Evolutionary conservation across 2,329 filamentous ascomycete genomes (phyloP), one percentile per base, ranked within the genome.

Genomic region (Pseudogymnoascus sp.): DNA sequence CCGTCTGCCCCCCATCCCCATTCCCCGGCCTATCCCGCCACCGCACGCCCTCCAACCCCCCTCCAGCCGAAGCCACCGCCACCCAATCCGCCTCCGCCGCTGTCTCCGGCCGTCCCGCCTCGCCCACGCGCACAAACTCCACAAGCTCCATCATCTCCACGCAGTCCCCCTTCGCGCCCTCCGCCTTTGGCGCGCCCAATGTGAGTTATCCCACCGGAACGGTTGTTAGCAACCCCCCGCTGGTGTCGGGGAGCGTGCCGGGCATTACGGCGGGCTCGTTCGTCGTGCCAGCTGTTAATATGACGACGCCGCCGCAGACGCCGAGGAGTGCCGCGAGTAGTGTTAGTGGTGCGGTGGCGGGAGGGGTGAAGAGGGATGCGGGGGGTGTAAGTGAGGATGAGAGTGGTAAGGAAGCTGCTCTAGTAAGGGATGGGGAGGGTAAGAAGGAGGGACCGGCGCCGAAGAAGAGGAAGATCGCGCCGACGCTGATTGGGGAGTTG

Each of bases 281-380:
- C 23, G 76, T 76, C 3, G 78, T 84, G 2, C 79, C 80, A 0
- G 81, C 82, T 0, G 77, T 96, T 46, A 90, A 92, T 0, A 85
- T 96, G 70, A 91, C 90, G 38, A 97, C 93, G 6, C 93, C 95
- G 2, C 95, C 93, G 0, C 89, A 96, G 74, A 97, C 93, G 2
- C 93, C 93, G 5, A 82, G 85, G 60, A 85, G 83, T 69, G 81
- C 83, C 4, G 79, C 80, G 49, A 82, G 79, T 25, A 85, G 81
- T 63, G 80, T 84, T 1, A 84, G 71, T 74, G 82, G 65, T 78
- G 56, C 56, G 16, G 82, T 63, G 67, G 73, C 8, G 70, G 70
- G 78, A 77, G 65, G 76, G 31, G 75, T 77, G 14, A 88, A 87
- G 73, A 78, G 84, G 66, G 84, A 87, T 28, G 79, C 79, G 11